phyloP scores from a whole-genome alignment of 192 early-diverging fungal species.

The Podila epicladia region DNA sequence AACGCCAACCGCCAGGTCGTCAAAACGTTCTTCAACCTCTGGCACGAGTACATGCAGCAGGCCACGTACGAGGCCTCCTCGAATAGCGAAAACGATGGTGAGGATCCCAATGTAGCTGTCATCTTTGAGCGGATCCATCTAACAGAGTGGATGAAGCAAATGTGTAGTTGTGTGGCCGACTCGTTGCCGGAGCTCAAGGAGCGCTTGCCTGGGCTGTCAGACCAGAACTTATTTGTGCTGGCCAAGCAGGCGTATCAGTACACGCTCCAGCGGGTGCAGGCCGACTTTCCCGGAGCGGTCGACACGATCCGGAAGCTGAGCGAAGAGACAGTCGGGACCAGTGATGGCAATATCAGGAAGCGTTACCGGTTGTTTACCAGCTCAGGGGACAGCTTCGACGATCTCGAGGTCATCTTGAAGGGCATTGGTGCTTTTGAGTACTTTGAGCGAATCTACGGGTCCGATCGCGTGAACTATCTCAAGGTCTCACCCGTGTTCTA shows the following conservation, averaged over 20 bases:
- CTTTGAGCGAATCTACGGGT: slow-evolving; percentile 31
- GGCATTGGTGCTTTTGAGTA: slow-evolving; percentile 24
- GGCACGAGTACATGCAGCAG: slow-evolving; percentile 31
- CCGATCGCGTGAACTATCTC: slow-evolving; percentile 33
- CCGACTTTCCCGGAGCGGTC: slow-evolving; percentile 34
- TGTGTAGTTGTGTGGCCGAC: slow-evolving; percentile 17
- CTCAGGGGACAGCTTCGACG: slow-evolving; percentile 29
- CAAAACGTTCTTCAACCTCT: slow-evolving; percentile 31
- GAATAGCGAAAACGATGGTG: background rate
- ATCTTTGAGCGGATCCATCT: slow-evolving; percentile 42
- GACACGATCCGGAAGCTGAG: slow-evolving; percentile 21
- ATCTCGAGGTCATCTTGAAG: slow-evolving; percentile 24
- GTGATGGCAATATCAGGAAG: background rate
- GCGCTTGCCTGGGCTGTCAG: slow-evolving; percentile 10
- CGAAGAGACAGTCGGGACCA: background rate
- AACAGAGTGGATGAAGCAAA: slow-evolving; percentile 34
- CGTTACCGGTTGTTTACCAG: slow-evolving; percentile 22
- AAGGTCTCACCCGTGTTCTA: slow-evolving; percentile 25
- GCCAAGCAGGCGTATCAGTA: slow-evolving; percentile 27
- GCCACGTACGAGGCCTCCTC: slow-evolving; percentile 8
- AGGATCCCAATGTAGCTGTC: slow-evolving; percentile 15
- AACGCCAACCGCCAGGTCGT: slow-evolving; percentile 23
- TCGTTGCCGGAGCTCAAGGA: background rate
- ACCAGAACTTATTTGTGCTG: slow-evolving; percentile 18
- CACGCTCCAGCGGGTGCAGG: slow-evolving; percentile 27